phyloP scores from a whole-genome alignment of 768 basidiomycete genomes.

The Lactifluus pinguis region DNA sequence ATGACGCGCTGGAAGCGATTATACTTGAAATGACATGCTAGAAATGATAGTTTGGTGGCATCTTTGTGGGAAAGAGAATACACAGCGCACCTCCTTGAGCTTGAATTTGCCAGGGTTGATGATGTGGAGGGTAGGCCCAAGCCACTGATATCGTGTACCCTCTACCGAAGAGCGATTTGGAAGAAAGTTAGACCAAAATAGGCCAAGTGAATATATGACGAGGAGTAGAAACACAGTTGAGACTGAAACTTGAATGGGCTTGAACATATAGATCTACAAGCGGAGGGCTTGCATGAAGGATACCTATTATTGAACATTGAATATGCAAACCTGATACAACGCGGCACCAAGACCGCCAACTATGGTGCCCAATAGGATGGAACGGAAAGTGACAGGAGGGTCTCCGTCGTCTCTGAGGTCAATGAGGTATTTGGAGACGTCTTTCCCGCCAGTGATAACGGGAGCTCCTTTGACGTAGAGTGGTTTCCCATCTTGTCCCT shows the following conservation, averaged over 20 bases:
- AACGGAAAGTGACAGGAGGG: conserved; percentile 46
- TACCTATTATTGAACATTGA: not conserved
- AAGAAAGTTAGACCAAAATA: conserved; percentile 40
- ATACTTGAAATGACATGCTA: conserved; percentile 52
- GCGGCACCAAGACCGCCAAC: conserved; percentile 53
- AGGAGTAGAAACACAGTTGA: conserved; percentile 51
- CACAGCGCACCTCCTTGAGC: conserved; percentile 44
- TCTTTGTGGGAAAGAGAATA: not conserved
- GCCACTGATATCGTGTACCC: conserved; percentile 34
- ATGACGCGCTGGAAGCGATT: conserved; percentile 47
- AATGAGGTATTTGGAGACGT: conserved; percentile 47
- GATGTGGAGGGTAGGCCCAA: conserved; percentile 36
- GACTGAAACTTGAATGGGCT: conserved; percentile 43
- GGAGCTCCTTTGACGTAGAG: conserved; percentile 19
- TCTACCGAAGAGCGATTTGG: conserved; percentile 35
- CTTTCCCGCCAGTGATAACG: conserved; percentile 31
- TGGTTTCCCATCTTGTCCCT: not conserved
- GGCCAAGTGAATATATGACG: conserved; percentile 42
- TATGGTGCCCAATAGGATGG: conserved; percentile 44
- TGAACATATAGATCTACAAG: conserved; percentile 48
- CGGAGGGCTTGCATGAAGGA: not conserved
- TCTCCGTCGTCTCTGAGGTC: conserved; percentile 52
- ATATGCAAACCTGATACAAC: conserved; percentile 38
- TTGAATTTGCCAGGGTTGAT: conserved; percentile 51
- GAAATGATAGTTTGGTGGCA: not conserved